These are phyloP conservation scores for Camelina hispida DNA, from an alignment of 345 rosid genomes.

Conservation along the genomic window DNA sequence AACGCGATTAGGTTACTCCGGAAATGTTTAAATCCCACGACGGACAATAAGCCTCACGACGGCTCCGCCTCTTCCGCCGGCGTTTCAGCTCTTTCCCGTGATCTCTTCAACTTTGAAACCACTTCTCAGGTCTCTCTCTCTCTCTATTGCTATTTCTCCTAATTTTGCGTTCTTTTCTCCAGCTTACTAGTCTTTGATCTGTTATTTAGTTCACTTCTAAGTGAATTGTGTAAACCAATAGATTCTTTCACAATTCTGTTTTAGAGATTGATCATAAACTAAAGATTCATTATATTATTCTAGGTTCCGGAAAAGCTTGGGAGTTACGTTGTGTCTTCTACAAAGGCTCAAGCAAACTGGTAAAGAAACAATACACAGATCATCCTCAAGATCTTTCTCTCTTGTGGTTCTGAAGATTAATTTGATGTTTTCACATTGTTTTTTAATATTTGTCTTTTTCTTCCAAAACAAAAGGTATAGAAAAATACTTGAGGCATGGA, in stretches of 20 bases:
- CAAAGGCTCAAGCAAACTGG: conserved; percentile 94
- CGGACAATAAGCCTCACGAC: conserved; percentile 58
- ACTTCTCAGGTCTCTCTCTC: conserved; percentile 69
- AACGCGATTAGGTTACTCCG: conserved; percentile 58
- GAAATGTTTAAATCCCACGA: conserved; percentile 51
- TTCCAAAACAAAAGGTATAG: conserved; percentile 68
- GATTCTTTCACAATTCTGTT: background rate
- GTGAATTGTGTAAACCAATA: conserved; percentile 1
- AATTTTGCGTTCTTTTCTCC: background rate
- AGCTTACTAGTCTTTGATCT: background rate
- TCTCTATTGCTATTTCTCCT: background rate
- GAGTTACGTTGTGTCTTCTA: conserved; percentile 71
- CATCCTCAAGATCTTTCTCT: background rate
- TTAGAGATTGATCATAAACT: background rate
- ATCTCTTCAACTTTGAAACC: conserved; percentile 74
- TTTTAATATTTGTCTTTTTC: too few species aligned
- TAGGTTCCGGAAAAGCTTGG: conserved; percentile 83
- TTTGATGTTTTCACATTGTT: background rate
- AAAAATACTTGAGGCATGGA: conserved; percentile 85
- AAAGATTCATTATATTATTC: background rate
- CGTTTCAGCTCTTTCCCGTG: conserved; percentile 81
- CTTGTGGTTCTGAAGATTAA: background rate
- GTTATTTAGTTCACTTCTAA: conserved; percentile 2
- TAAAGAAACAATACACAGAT: conserved; percentile 39
- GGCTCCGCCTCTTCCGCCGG: conserved; percentile 56